A percentile compares a stretch with the other conserved stretches of the same genome.
These are phyloP conservation scores for Coniferiporia weirii DNA, from an alignment of 1,284 basidiomycete species.

Conservation along the genomic window DNA sequence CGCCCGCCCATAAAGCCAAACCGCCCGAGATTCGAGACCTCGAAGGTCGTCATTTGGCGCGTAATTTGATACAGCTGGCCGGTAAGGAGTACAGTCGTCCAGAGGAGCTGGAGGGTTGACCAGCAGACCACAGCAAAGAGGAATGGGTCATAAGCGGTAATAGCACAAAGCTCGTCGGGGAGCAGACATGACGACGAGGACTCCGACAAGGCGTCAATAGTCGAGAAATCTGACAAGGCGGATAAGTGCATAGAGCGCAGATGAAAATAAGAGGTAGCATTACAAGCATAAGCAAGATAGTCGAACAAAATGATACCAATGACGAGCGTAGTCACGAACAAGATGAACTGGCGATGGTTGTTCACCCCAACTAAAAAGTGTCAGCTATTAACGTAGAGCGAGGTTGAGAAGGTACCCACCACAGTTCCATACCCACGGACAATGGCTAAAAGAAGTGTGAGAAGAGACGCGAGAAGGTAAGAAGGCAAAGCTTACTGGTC, in stretches of 20 bases:
- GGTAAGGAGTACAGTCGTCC: slow-evolving; percentile 85
- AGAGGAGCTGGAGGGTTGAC: slow-evolving; percentile 87
- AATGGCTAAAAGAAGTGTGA: slow-evolving; percentile 57
- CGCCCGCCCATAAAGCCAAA: slow-evolving; percentile 97
- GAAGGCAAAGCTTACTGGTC: slow-evolving; percentile 71
- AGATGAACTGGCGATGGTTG: slow-evolving; percentile 92
- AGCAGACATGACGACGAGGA: slow-evolving; percentile 64
- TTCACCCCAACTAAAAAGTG: slow-evolving; percentile 72
- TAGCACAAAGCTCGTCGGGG: slow-evolving; percentile 61
- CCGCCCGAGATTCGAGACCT: slow-evolving; percentile 91
- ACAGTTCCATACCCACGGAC: slow-evolving; percentile 99
- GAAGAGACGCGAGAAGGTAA: neutral
- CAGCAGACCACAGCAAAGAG: slow-evolving; percentile 77
- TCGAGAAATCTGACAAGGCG: slow-evolving; percentile 44
- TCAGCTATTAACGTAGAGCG: neutral
- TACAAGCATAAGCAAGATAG: slow-evolving; percentile 78
- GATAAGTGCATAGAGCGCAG: slow-evolving; percentile 4
- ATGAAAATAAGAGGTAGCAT: slow-evolving; percentile 28
- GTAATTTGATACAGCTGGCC: slow-evolving; percentile 91
- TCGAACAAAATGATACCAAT: slow-evolving; percentile 78
- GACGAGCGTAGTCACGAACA: slow-evolving; percentile 85
- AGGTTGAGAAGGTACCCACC: slow-evolving; percentile 46
- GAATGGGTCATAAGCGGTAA: slow-evolving; percentile 76
- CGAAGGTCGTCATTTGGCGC: slow-evolving; percentile 93
- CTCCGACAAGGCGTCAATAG: slow-evolving; percentile 34